Evolutionary conservation across 2,329 filamentous ascomycete genomes (phyloP).

Genomic region (Neofusicoccum kwambonambiense): DNA sequence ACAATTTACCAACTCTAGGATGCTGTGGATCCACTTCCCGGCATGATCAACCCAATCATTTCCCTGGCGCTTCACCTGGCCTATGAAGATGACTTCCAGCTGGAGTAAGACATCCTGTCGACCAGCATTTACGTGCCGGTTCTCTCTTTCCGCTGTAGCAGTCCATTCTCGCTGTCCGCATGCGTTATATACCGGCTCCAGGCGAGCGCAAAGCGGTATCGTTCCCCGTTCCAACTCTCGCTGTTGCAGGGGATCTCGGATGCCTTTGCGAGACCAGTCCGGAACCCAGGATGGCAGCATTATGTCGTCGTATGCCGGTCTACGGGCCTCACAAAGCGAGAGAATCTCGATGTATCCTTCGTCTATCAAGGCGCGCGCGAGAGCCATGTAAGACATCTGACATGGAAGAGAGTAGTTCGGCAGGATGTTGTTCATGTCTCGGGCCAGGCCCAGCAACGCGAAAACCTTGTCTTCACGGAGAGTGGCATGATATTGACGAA

Average conservation of each 20-base stretch:
- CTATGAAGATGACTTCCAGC: background rate
- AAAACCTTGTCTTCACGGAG: background rate
- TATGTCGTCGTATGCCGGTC: background rate
- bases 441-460: background rate
- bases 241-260: background rate
- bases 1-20: background rate
- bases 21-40: background rate
- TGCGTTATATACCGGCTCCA: background rate
- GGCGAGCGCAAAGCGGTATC: background rate
- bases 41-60: background rate
- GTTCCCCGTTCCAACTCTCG: background rate
- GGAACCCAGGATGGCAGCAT: background rate
- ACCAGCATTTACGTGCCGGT: no score
- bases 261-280: background rate
- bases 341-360: background rate
- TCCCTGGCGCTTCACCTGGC: background rate
- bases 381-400: background rate
- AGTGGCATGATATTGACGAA: background rate
- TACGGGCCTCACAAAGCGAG: background rate
- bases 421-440: background rate
- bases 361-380: background rate
- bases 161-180: background rate
- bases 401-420: background rate
- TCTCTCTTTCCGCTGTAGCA: background rate
- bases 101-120: background rate